Evolutionary conservation across 345 rosid genomes (phyloP), one percentile per base, ranked within the genome.

Genomic region (Populus simonii): DNA sequence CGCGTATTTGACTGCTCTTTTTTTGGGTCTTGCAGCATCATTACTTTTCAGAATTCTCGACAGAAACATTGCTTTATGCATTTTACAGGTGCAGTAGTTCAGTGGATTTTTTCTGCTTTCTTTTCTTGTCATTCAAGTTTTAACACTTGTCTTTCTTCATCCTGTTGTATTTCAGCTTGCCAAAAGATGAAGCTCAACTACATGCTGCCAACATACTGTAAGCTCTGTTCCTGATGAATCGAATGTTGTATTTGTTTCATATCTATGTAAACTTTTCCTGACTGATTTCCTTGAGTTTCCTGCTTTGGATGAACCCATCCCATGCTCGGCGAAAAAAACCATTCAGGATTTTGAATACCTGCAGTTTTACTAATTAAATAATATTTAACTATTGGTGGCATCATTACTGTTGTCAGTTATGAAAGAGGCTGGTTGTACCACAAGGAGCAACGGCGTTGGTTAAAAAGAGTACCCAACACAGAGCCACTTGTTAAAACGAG

Each of bases 121-220:
- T 43, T 45, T 55, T 43, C 31, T 2, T 13, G 18, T 38, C 13
- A 27, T 53, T 71, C 31, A 39, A n/a, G 68, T 41, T 49, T 71
- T 65, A 4, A 31, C 41, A 11, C 63, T 55, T 66, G 70, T 6
- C 20, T 49, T 31, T 38, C 22, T 31, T 6, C 33, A 33, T 47
- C 8, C 18, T 68, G 25, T 36, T 72, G 63, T 69, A 72, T 76
- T 84, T 74, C 92, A 96, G 98, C 92, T 91, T 96, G 98, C 98
- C 99, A 17, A 94, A 88, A 88, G 99, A 96, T 29, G 99, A 94
- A 84, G 97, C 95, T 63, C 99, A 96, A 74, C 80, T 96, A 71
- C 81, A 84, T 72, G 99, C 99, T 45, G 97, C 99, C 55, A 89
- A 91, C 75, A 98, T 94, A 91, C 98, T 96, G 98, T 92, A 90